Percentiles rank a stretch among this genome's conserved stretches.
phyloP scores from a whole-genome alignment of 345 rosid genomes.

The Syzygium aqueum region DNA sequence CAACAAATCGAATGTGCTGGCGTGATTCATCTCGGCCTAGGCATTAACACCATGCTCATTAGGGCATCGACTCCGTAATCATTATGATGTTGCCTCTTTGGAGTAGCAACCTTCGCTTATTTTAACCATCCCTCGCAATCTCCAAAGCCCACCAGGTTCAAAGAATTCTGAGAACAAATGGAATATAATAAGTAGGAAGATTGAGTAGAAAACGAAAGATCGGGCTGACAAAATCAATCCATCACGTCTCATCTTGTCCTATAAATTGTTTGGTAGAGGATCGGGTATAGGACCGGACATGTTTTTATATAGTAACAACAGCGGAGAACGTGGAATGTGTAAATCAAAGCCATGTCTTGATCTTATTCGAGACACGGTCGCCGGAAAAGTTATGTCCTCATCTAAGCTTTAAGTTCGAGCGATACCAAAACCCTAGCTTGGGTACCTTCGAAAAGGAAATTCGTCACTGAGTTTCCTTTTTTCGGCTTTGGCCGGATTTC shows the following conservation, averaged over 20 bases:
- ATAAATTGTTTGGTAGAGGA: neutral
- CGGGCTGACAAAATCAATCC: neutral
- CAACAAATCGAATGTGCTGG: neutral
- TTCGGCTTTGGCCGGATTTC: neutral
- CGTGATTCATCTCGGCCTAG: neutral
- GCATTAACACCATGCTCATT: neutral
- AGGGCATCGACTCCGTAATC: neutral
- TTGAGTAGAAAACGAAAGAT: neutral
- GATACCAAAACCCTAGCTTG: neutral
- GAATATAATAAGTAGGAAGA: neutral
- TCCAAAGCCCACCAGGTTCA: neutral
- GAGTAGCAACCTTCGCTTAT: neutral
- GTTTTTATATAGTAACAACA: neutral
- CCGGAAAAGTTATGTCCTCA: neutral
- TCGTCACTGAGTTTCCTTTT: neutral
- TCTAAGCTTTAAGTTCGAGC: neutral
- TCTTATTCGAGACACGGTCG: neutral
- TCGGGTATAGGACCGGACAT: neutral
- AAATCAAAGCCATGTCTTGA: neutral
- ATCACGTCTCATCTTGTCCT: neutral
- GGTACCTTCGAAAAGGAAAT: neutral
- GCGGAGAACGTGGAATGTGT: neutral
- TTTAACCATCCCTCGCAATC: neutral
- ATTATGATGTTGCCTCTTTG: neutral
- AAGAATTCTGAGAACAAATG: neutral